These are phyloP conservation scores for Stagonosporopsis vannaccii DNA, from an alignment of 2,329 filamentous ascomycete species.

Conservation along the genomic window DNA sequence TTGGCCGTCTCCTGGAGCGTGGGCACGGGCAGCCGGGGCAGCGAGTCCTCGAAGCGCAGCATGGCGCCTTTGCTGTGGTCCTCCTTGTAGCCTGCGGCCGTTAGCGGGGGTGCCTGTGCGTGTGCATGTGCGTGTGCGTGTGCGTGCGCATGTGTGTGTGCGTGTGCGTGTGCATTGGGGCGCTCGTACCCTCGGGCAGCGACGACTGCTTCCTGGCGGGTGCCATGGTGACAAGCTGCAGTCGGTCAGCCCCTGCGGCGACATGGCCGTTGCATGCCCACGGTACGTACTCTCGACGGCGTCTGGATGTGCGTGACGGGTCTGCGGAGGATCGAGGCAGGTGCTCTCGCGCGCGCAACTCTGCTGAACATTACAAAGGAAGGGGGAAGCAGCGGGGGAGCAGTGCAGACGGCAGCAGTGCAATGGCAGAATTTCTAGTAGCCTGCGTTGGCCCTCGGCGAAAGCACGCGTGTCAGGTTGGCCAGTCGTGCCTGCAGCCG, in stretches of 20 bases:
- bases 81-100: conserved; percentile 73
- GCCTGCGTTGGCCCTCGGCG: conserved; percentile 12
- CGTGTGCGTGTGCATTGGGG: too few relatives aligned
- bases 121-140: too few relatives aligned
- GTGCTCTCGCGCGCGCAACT: conserved; percentile 49
- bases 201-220: conserved; percentile 52
- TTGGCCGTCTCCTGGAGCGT: conserved; percentile 82
- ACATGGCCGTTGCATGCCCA: background rate
- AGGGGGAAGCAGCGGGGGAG: background rate
- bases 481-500: background rate
- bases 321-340: conserved; percentile 48
- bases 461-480: conserved; percentile 16
- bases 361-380: conserved; percentile 50
- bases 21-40: conserved; percentile 79
- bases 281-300: conserved; percentile 39
- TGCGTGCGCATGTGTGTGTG: too few relatives aligned
- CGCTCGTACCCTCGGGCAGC: conserved; percentile 57
- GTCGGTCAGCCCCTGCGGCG: conserved; percentile 14
- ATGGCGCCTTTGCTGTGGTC: conserved; percentile 80
- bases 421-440: conserved; percentile 9
- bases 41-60: conserved; percentile 86
- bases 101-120: background rate
- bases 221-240: conserved; percentile 47
- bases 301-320: conserved; percentile 37
- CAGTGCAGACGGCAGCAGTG: background rate